These are phyloP conservation scores for Neurospora tetrasperma DNA, from an alignment of 495 filamentous ascomycete species.

Conservation along the genomic window DNA sequence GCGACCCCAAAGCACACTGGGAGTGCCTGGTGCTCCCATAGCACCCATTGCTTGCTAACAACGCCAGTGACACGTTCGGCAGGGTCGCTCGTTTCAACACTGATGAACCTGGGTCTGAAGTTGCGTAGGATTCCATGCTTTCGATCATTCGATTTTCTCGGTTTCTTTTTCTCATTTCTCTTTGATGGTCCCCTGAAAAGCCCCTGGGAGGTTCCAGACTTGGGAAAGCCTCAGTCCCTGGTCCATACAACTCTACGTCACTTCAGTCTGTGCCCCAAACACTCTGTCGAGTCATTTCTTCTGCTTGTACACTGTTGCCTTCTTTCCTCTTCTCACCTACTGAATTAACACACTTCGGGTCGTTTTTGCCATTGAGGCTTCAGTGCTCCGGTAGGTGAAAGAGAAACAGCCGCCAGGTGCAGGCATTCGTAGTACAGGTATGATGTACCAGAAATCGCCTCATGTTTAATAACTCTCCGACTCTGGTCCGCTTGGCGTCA, in stretches of 20 bases:
- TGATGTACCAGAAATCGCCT: conserved; percentile 35
- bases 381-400: conserved; percentile 7
- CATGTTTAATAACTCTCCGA: conserved; percentile 29
- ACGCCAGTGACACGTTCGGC: not conserved
- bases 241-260: not conserved
- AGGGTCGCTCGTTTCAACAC: not conserved
- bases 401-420: conserved; percentile 25
- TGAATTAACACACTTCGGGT: not conserved
- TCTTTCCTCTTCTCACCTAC: conserved; percentile 5
- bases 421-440: conserved; percentile 43
- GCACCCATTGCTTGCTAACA: not conserved
- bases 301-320: conserved; percentile 4
- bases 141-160: conserved; percentile 6
- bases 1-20: not conserved
- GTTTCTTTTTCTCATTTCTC: conserved; percentile 1
- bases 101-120: not conserved
- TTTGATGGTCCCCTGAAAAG: not conserved
- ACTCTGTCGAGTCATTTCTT: conserved; percentile 11
- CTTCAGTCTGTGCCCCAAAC: conserved; percentile 3
- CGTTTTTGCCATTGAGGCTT: not conserved
- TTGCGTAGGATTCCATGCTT: conserved; percentile 3
- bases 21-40: not conserved
- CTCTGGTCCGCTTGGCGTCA: conserved; percentile 27
- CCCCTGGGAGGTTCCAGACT: conserved; percentile 15
- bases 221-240: not conserved